Base-by-base conservation (phyloP, 2,329 filamentous ascomycete species). In the Arachnomyces sp. region DNA sequence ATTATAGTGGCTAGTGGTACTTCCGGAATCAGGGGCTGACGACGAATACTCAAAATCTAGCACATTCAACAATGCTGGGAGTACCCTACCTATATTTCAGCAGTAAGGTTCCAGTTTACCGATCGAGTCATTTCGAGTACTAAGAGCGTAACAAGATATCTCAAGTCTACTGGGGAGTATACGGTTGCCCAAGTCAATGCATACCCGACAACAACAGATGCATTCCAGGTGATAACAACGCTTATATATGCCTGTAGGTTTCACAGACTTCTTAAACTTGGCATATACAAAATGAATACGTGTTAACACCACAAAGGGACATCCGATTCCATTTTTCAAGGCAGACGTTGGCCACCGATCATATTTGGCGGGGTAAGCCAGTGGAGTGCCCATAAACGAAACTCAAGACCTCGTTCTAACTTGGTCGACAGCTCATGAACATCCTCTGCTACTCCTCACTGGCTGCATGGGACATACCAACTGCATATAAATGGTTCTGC, bases 341-440 rank as follows among this genome's bases (percentile, higher is more conserved):
- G 80, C 2, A 70, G 66, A 0, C 66, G 80, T 4, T 84, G 79
- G 79, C 80, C 78, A 1, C 69, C 75, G 0, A 80, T 84, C 31
- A 57, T 84, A 2, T 78, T 82, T 35, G 71, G 68, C 1, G 72
- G 66, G 1, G 55, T 64, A 40, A 48, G 54, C 13, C 4, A 21
- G 28, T 3, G 11, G 15, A 9, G 34, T 6, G 28, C 8, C 40
- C 39, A 37, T 39, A n/a, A 4, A 31, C 4, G 2, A 3, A 2
- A 8, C 3, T 21, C n/a, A n/a, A n/a, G n/a, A n/a, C n/a, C n/a
- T n/a, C n/a, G n/a, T n/a, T n/a, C n/a, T n/a, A n/a, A n/a, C n/a
- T n/a, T n/a, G n/a, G n/a, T n/a, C n/a, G n/a, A n/a, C n/a, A 55
- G 55, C 39, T 52, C 28, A 50, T 67, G 33, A 69, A 65, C 40